Evolutionary conservation across 2,329 filamentous ascomycete genomes (phyloP), one percentile per base, ranked within the genome.

Genomic region (Diaporthe citri): DNA sequence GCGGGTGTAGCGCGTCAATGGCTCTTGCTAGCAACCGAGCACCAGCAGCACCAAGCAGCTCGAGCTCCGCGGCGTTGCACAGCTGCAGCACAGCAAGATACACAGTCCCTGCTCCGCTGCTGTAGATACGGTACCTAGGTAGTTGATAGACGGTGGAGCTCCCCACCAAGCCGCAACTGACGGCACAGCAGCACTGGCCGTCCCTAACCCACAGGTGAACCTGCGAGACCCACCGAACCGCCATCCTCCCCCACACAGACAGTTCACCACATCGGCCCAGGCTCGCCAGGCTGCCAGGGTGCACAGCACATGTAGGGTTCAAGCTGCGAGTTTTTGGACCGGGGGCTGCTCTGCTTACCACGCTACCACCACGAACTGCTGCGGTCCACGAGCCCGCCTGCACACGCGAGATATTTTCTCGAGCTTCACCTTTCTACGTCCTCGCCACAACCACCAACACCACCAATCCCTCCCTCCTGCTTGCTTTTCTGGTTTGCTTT

Each of bases 371-470:
- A 10, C 46, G 36, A 62, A 25, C 57, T 34, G 25, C 60, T 34
- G 4, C 41, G 9, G 60, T 13, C 3, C 60, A 28, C 39, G 25
- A 36, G 22, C 43, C 31, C 28, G 34, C 43, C 31, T 25, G 28
- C 46, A 46, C 28, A 67, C 28, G 28, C 62, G 46, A 67, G 62
- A 67, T 67, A 67, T 67, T 67, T 67, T 67, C 62, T 67, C 62
- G 43, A 67, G 62, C 62, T 51, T 48, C 41, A 20, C 28, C 41
- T 48, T 51, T 10, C 13, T 34, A 31, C 20, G 4, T 20, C 62
- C 31, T 67, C 46, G 25, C 22, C 43, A 51, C 31, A 4, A 8
- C 43, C 62, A 52, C 43, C 62, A 34, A 28, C 56, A 17, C 34
- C 56, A 52, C 28, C 31, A 17, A 17, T 10, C 10, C 46, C 62